Evolutionary conservation across 768 basidiomycete species (phyloP), one percentile per base, ranked within the genome.

Genomic region (Tricholoma furcatifolium): DNA sequence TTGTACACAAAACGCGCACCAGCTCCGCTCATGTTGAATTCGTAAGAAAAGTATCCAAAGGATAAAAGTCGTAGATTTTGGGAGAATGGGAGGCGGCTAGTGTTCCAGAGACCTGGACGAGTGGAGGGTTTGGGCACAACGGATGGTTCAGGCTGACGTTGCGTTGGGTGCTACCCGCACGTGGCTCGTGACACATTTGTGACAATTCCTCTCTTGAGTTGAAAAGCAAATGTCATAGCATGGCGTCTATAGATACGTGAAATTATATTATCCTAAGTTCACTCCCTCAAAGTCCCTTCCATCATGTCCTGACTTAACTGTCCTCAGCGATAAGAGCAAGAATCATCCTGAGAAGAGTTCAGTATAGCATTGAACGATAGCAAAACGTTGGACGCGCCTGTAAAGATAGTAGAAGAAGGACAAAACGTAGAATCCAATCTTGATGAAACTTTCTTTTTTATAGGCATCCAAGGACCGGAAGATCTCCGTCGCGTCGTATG

Each of bases 401-500:
- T 93, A 93, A 58, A 93, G 83, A 64, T 93, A 93, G 69, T 89
- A 92, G 79, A 93, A 92, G 77, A 91, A 92, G 50, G 91, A 92
- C 53, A 93, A 75, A 57, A 92, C 83, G 67, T 93, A 94, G 72
- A 93, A 93, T 14, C 90, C 93, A 52, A 95, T 85, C 74, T 96
- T 96, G 71, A 93, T 78, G 64, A 97, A 95, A 60, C 85, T 87
- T 74, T 95, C 96, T 66, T 93, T 97, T 77, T 99, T 99, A 74
- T 98, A 97, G 34, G 79, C 84, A 10, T 88, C 83, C 43, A 98
- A 73, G 50, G 95, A 93, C 60, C 97, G 83, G 81, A 99, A 99
- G 59, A 98, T 99, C 74, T 99, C 97, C n/a, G 96, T 98, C 50
- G 97, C 97, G 65, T 99, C 97, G 66, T 96, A 98, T 92, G 96